These are phyloP conservation scores for Talaromyces sp. DNA, from an alignment of 2,329 filamentous ascomycete species.

Conservation along the genomic window DNA sequence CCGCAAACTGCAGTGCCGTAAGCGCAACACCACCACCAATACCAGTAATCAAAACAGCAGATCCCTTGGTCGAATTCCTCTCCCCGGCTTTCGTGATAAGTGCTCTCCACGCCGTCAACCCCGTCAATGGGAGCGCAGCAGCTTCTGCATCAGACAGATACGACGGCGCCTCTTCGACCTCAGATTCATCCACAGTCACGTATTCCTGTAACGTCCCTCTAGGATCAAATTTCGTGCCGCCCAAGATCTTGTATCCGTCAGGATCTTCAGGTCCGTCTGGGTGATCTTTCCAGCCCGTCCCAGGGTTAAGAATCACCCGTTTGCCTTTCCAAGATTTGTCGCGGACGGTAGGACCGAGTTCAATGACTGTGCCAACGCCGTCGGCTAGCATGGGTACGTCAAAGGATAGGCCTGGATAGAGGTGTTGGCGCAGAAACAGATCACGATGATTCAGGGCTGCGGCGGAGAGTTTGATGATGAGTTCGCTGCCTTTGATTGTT, in stretches of 20 bases:
- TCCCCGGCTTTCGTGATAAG: conserved; percentile 73
- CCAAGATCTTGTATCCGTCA: conserved; percentile 39
- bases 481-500: conserved; percentile 61
- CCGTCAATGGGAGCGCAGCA: conserved; percentile 79
- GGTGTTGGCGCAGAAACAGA: conserved; percentile 86
- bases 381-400: conserved; percentile 76
- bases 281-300: conserved; percentile 69
- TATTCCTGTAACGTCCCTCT: conserved; percentile 73
- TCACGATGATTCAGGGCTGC: conserved; percentile 92
- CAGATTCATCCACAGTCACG: conserved; percentile 63
- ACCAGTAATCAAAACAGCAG: conserved; percentile 81
- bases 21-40: conserved; percentile 91
- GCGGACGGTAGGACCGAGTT: conserved; percentile 54
- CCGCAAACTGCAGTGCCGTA: conserved; percentile 74
- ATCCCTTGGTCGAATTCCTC: conserved; percentile 50
- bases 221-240: conserved; percentile 60
- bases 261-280: conserved; percentile 69
- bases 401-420: conserved; percentile 84
- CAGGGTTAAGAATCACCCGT: conserved; percentile 74
- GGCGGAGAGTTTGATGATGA: conserved; percentile 72
- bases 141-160: conserved; percentile 72
- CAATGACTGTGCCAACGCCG: conserved; percentile 70
- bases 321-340: conserved; percentile 60
- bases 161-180: conserved; percentile 71
- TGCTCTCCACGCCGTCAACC: conserved; percentile 84